phyloP scores from a whole-genome alignment of 208 protist species.

The Trypanosoma melophagium region DNA sequence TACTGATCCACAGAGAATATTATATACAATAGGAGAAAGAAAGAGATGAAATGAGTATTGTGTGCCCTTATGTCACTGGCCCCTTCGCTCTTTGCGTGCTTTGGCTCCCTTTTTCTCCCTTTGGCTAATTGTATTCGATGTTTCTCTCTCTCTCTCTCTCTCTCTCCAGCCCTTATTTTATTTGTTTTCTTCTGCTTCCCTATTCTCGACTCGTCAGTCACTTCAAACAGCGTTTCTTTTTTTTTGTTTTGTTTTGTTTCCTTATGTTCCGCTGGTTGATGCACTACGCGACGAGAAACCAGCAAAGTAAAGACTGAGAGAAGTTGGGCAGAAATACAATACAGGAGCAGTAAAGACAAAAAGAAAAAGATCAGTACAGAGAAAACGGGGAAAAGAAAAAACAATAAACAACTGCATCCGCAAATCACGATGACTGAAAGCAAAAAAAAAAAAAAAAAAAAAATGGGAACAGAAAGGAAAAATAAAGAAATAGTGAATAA shows the following conservation, averaged over 20 bases:
- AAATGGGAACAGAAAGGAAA: neutral
- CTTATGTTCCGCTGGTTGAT: neutral
- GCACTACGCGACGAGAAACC: no score
- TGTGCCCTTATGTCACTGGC: no score
- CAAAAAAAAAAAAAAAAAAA: neutral
- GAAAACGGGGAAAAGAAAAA: neutral
- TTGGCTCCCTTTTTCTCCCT: neutral
- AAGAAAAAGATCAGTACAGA: neutral
- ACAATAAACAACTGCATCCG: conserved; percentile 9
- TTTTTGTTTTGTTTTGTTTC: no score
- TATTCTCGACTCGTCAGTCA: neutral
- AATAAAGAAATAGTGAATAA: neutral
- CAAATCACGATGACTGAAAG: neutral
- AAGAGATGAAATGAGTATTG: no score
- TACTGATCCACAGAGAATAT: no score
- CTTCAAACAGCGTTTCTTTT: neutral
- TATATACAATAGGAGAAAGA: no score
- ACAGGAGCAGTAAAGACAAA: neutral
- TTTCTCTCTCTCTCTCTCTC: conserved; percentile 5
- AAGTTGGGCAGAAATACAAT: neutral
- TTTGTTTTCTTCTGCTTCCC: neutral
- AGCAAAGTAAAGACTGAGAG: neutral
- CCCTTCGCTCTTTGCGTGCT: conserved; percentile 7
- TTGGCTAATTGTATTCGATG: neutral
- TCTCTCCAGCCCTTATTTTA: neutral